Percentiles rank a stretch among this genome's conserved stretches.
Conservation (phyloP, 2,329 filamentous ascomycete genomes). For the Aspergillus transmontanensis region DNA sequence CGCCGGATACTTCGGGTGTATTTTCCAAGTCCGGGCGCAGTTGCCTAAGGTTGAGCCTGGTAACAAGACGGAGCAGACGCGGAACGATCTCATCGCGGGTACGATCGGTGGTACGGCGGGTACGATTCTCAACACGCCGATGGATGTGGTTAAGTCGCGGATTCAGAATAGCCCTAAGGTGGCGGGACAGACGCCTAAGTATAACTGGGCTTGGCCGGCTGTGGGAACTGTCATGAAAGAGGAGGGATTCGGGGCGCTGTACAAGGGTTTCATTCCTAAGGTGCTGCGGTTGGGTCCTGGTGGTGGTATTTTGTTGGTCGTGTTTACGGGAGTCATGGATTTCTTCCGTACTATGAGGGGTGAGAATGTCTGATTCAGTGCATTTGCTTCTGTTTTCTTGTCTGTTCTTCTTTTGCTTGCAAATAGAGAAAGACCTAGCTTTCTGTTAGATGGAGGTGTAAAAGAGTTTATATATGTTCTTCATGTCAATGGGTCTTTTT, state of each 20-base stretch:
- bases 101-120: conserved; percentile 85
- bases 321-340: conserved; percentile 61
- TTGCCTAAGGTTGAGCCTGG: conserved; percentile 71
- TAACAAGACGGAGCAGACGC: conserved; percentile 77
- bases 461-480: neutral
- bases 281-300: conserved; percentile 76
- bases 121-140: conserved; percentile 90
- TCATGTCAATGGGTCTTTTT: neutral
- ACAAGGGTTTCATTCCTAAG: conserved; percentile 98
- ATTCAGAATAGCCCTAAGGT: conserved; percentile 93
- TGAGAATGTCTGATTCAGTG: conserved; percentile 9
- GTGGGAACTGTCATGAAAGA: conserved; percentile 86
- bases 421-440: conserved; percentile 5
- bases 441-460: conserved; percentile 10
- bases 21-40: conserved; percentile 90
- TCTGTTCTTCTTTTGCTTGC: neutral
- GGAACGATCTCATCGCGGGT: conserved; percentile 86
- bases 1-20: conserved; percentile 95
- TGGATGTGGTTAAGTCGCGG: conserved; percentile 97
- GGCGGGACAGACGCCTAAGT: conserved; percentile 81
- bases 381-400: neutral
- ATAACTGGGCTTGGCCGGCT: conserved; percentile 97
- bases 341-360: conserved; percentile 77
- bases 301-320: conserved; percentile 60
- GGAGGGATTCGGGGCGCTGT: conserved; percentile 87